phyloP scores from a whole-genome alignment of 2,329 filamentous ascomycete genomes.

The Fusarium oxysporum region DNA sequence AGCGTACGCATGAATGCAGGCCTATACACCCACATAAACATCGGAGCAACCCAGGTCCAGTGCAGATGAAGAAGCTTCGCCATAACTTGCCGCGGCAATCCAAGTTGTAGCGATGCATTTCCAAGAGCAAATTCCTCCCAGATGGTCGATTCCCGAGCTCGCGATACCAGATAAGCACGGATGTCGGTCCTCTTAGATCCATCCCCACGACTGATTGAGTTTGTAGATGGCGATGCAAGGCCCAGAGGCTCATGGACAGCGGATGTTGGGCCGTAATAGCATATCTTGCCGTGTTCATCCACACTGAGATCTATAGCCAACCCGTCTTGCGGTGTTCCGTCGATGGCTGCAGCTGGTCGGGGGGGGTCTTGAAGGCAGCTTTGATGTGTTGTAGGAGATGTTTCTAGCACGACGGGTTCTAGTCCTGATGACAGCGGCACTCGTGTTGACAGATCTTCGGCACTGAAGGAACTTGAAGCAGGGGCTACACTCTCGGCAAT shows the following conservation, averaged over 20 bases:
- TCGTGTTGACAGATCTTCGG: neutral
- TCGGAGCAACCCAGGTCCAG: constrained; percentile 7
- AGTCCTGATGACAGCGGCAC: neutral
- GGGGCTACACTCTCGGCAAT: neutral
- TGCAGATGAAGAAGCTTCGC: constrained; percentile 3
- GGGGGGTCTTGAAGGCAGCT: neutral
- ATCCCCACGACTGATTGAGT: neutral
- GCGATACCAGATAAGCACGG: neutral
- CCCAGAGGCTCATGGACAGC: constrained; percentile 1
- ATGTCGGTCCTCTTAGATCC: neutral
- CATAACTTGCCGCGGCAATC: neutral
- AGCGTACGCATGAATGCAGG: constrained; percentile 5
- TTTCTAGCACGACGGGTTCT: neutral
- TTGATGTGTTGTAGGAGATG: neutral
- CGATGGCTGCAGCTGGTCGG: neutral
- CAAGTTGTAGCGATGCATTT: neutral
- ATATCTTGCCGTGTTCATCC: constrained; percentile 7
- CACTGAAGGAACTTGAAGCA: neutral
- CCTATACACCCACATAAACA: constrained; percentile 12
- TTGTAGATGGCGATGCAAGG: neutral
- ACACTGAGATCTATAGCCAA: neutral
- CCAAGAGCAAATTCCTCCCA: constrained; percentile 9
- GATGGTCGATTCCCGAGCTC: neutral
- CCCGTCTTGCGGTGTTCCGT: neutral
- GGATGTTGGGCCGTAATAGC: constrained; percentile 4